These are phyloP conservation scores for Canavalia ensiformis DNA, from an alignment of 306 rosid species.

Conservation along the genomic window DNA sequence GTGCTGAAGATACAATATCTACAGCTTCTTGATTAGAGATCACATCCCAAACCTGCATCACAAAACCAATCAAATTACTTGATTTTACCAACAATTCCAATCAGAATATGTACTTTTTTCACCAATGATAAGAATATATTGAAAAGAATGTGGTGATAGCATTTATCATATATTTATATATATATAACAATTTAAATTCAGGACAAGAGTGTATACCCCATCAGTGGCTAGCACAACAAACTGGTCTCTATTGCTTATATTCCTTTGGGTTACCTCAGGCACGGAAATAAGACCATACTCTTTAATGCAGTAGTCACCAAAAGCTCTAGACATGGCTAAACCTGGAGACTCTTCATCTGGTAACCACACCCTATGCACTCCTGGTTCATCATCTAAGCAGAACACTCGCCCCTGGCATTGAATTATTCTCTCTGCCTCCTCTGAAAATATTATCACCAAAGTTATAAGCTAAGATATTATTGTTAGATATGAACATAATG, in stretches of 20 bases:
- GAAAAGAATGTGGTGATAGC: too few species aligned
- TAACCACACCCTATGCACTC: slow-evolving; percentile 85
- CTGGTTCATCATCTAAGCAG: slow-evolving; percentile 84
- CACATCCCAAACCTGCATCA: slow-evolving; percentile 93
- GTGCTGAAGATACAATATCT: slow-evolving; percentile 67
- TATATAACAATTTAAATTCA: background rate
- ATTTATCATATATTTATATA: too few species aligned
- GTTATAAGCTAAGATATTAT: background rate
- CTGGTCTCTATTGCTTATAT: slow-evolving; percentile 66
- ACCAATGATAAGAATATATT: too few species aligned
- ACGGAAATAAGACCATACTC: slow-evolving; percentile 83
- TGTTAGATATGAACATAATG: background rate
- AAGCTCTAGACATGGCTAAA: slow-evolving; percentile 93
- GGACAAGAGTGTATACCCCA: slow-evolving; percentile 68
- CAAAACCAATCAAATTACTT: slow-evolving; percentile 3
- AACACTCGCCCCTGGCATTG: slow-evolving; percentile 83
- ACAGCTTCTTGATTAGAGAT: slow-evolving; percentile 95
- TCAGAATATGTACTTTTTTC: background rate
- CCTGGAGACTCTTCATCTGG: slow-evolving; percentile 82
- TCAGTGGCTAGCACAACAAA: slow-evolving; percentile 93
- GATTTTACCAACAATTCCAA: background rate
- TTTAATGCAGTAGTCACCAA: slow-evolving; percentile 88
- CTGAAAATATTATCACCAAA: slow-evolving; percentile 53
- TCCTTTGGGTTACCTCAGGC: slow-evolving; percentile 86
- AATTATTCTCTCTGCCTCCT: slow-evolving; percentile 89